Percentiles rank a stretch among this genome's conserved stretches.
phyloP scores from a whole-genome alignment of 768 basidiomycete genomes.

The Serpula lacrymans region DNA sequence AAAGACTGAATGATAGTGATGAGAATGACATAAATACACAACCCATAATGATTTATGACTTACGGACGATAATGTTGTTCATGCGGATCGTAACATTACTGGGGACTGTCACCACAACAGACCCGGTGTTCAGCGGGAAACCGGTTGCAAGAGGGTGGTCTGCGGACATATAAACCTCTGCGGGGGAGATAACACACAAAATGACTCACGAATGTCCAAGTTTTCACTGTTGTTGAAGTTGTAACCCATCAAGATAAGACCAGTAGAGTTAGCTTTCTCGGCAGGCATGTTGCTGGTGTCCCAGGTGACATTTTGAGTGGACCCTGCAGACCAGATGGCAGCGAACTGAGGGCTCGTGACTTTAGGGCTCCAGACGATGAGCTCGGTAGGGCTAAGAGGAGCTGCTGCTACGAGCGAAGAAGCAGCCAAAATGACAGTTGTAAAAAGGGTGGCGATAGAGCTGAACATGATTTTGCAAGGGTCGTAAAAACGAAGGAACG shows the following conservation, averaged over 20 bases:
- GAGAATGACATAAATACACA: neutral
- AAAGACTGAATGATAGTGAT: conserved; percentile 32
- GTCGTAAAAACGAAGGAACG: conserved; percentile 19
- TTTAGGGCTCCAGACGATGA: conserved; percentile 37
- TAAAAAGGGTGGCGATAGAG: conserved; percentile 22
- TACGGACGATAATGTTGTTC: conserved; percentile 48
- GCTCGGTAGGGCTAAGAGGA: conserved; percentile 23
- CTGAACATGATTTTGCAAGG: conserved; percentile 18
- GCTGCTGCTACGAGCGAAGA: conserved; percentile 23
- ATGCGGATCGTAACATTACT: conserved; percentile 26
- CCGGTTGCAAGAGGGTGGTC: conserved; percentile 41
- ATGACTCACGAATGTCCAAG: conserved; percentile 43
- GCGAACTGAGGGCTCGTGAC: conserved; percentile 37
- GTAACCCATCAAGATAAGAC: conserved; percentile 46
- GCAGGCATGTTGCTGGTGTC: conserved; percentile 32
- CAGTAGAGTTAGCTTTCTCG: conserved; percentile 29
- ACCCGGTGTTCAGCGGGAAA: conserved; percentile 38
- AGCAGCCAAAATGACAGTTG: conserved; percentile 26
- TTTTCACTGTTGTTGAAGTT: conserved; percentile 38
- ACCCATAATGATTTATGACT: conserved; percentile 14
- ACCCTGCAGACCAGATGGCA: conserved; percentile 36
- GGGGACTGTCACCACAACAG: conserved; percentile 38
- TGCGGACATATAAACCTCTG: conserved; percentile 11
- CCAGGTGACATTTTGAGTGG: conserved; percentile 43
- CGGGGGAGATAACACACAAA: neutral